phyloP scores from a whole-genome alignment of 2,329 filamentous ascomycete species.

The Clonostachys rosea region DNA sequence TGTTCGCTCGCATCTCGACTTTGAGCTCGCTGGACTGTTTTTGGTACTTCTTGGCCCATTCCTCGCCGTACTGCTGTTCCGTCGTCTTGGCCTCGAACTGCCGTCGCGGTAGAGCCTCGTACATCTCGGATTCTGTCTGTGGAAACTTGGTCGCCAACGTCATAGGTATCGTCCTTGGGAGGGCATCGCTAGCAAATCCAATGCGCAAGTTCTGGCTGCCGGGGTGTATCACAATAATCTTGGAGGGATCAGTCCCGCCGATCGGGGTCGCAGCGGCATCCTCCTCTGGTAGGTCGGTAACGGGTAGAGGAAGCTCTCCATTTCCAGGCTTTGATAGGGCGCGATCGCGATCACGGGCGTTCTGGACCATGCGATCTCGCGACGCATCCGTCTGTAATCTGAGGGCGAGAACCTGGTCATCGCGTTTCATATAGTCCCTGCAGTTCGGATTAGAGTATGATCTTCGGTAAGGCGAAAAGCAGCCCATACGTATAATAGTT shows the following conservation, averaged over 20 bases:
- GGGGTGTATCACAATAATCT: conserved; percentile 90
- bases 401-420: conserved; percentile 90
- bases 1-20: conserved; percentile 85
- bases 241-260: conserved; percentile 70
- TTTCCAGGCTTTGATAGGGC: conserved; percentile 65
- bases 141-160: conserved; percentile 76
- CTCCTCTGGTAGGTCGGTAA: conserved; percentile 55
- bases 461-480: neutral
- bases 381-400: conserved; percentile 85
- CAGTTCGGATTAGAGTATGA: conserved; percentile 8
- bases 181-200: conserved; percentile 89
- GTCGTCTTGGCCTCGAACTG: conserved; percentile 57
- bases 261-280: conserved; percentile 47
- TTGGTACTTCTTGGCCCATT: conserved; percentile 70
- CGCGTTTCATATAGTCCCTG: conserved; percentile 96
- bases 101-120: conserved; percentile 70
- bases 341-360: conserved; percentile 82
- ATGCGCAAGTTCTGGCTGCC: conserved; percentile 95
- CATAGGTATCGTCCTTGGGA: conserved; percentile 94
- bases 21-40: conserved; percentile 86
- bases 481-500: conserved; percentile 91
- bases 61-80: conserved; percentile 85
- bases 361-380: conserved; percentile 77
- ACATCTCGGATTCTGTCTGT: conserved; percentile 78
- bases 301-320: conserved; percentile 57